phyloP scores from a whole-genome alignment of 2,329 filamentous ascomycete species.

The Capronia epimyces region DNA sequence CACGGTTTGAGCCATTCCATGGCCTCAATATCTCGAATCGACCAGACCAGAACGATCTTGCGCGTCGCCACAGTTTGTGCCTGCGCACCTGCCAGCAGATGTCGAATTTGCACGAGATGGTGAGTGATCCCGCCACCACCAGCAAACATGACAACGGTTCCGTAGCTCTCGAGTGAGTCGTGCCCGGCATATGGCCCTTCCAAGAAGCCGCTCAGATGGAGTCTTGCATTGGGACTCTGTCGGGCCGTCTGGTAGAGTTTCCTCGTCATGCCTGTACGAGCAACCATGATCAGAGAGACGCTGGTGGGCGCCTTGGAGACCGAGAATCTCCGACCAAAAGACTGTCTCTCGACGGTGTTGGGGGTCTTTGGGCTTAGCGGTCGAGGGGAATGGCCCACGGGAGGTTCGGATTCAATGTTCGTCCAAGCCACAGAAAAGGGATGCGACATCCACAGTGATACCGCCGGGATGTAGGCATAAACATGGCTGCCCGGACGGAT shows the following conservation, averaged over 20 bases:
- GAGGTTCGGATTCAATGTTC: conserved; percentile 31
- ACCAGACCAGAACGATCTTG: conserved; percentile 59
- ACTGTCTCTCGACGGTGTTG: conserved; percentile 26
- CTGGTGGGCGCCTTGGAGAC: conserved; percentile 31
- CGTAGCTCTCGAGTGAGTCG: conserved; percentile 55
- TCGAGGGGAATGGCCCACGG: conserved; percentile 17
- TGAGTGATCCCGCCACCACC: conserved; percentile 63
- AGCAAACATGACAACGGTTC: conserved; percentile 61
- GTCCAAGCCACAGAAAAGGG: conserved; percentile 47
- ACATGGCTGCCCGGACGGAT: conserved; percentile 55
- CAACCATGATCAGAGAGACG: conserved; percentile 55
- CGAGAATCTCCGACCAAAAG: conserved; percentile 20
- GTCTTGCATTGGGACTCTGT: conserved; percentile 40
- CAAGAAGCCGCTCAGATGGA: conserved; percentile 53
- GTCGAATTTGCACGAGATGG: conserved; percentile 56
- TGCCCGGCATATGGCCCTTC: conserved; percentile 61
- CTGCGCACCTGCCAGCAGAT: conserved; percentile 51
- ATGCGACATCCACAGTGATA: conserved; percentile 46
- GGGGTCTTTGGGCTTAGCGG: conserved; percentile 15
- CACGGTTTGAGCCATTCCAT: conserved; percentile 60
- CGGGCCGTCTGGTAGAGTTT: conserved; percentile 54
- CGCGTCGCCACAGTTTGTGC: conserved; percentile 53
- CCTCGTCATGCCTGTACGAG: conserved; percentile 59
- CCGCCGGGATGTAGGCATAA: conserved; percentile 54
- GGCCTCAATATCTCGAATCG: conserved; percentile 55